These are phyloP conservation scores for Nevesoporus exiguus DNA, from an alignment of 768 basidiomycete species.

Conservation along the genomic window DNA sequence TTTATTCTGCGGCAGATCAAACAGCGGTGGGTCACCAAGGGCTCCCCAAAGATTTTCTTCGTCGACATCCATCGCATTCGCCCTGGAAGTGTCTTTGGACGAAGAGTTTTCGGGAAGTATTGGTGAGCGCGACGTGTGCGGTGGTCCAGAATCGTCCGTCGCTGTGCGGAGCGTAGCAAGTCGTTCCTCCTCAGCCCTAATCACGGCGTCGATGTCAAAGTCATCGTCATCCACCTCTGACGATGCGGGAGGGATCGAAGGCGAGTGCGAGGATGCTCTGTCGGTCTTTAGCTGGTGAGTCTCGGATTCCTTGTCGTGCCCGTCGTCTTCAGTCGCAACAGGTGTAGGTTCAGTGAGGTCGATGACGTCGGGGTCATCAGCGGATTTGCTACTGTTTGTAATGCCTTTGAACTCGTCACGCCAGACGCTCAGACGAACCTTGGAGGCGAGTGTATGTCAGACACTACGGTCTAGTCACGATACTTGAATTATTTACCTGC, in stretches of 20 bases:
- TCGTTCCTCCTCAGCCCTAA: conserved; percentile 43
- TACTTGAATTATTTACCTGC: conserved; percentile 51
- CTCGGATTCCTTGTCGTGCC: conserved; percentile 12
- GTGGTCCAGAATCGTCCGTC: conserved; percentile 3
- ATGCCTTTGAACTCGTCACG: conserved; percentile 59
- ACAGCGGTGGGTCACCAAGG: conserved; percentile 10
- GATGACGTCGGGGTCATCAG: conserved; percentile 24
- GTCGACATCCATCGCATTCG: conserved; percentile 30
- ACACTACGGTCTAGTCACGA: not conserved
- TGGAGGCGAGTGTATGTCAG: conserved; percentile 10
- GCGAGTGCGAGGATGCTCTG: conserved; percentile 37
- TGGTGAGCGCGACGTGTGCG: not conserved
- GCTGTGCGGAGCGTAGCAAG: conserved; percentile 22
- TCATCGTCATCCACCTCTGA: conserved; percentile 43
- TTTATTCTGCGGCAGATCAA: conserved; percentile 7
- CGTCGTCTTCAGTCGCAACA: conserved; percentile 25
- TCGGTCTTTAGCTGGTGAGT: conserved; percentile 13
- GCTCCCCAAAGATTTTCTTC: conserved; percentile 40
- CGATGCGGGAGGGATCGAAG: conserved; percentile 39
- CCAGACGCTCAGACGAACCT: conserved; percentile 78
- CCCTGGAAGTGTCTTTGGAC: conserved; percentile 7
- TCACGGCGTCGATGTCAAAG: conserved; percentile 51
- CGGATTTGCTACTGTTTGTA: conserved; percentile 33
- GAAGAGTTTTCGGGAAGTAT: conserved; percentile 5
- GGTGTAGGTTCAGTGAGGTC: conserved; percentile 30